These are phyloP conservation scores for Colletotrichum eleusines DNA, from an alignment of 2,329 filamentous ascomycete species.

Conservation along the genomic window DNA sequence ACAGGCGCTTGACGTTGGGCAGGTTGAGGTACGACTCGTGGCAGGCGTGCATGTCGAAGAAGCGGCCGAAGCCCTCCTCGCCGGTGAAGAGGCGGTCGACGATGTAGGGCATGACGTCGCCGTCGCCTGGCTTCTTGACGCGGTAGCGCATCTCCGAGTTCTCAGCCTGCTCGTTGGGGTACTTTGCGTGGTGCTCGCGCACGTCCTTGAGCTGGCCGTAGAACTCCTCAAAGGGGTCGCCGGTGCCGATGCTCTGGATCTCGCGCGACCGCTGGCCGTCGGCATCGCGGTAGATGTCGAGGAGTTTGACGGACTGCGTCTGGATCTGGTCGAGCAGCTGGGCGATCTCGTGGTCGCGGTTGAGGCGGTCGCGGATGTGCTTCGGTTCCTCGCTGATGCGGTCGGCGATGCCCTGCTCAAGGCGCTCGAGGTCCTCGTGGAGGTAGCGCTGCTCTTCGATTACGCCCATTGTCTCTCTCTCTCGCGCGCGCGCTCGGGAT, in stretches of 20 bases:
- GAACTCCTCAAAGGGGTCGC: constrained; percentile 91
- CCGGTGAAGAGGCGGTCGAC: constrained; percentile 95
- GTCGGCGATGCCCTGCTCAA: constrained; percentile 94
- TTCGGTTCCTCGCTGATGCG: constrained; percentile 89
- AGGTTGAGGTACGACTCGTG: constrained; percentile 94
- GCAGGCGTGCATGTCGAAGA: constrained; percentile 85
- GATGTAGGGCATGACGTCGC: constrained; percentile 72
- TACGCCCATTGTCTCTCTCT: constrained; percentile 71
- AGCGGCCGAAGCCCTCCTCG: constrained; percentile 93
- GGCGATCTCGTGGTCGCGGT: constrained; percentile 91
- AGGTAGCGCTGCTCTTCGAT: constrained; percentile 94
- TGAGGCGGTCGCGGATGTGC: constrained; percentile 90
- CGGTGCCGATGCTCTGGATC: constrained; percentile 84
- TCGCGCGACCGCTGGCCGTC: constrained; percentile 80
- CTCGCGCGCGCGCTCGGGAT: neutral
- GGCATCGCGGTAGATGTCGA: constrained; percentile 87
- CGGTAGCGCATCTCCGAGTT: constrained; percentile 95
- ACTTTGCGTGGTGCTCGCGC: constrained; percentile 88
- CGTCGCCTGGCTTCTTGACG: constrained; percentile 71
- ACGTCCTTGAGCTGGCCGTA: constrained; percentile 86
- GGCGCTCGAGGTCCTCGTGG: constrained; percentile 95
- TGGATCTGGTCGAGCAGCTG: constrained; percentile 91
- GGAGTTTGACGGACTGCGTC: constrained; percentile 82
- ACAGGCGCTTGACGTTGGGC: constrained; percentile 84
- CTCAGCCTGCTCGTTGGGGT: constrained; percentile 94